Evolutionary conservation across 352 stramenopile genomes (phyloP), one percentile per base, ranked within the genome.

Genomic region (Pythium pectinolyticum): DNA sequence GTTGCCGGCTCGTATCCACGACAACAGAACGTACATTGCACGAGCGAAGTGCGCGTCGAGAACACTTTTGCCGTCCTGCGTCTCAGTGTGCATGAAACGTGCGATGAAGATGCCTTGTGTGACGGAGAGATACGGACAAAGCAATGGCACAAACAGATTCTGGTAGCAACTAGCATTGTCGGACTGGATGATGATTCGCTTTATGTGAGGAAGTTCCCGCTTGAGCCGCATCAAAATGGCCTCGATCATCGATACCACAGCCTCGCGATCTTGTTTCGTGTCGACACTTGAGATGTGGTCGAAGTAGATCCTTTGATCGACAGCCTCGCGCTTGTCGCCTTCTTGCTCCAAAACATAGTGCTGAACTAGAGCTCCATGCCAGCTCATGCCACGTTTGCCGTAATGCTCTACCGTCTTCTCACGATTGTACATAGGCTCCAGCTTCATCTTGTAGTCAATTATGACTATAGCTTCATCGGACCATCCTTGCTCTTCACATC

Each of bases 71-170:
- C 65, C 66, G 52, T 77, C 72, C 25, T 72, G 62, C 2, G 58
- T 72, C 30, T 75, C 68, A 1, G 67, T 71, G 19, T 72, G 67
- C 17, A 78, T 50, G n/a, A 71, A 66, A 15, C 67, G 50, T 2
- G 30, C 9, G 6, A 77, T 30, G 15, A 40, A 5, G 9, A 77
- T 50, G 3, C 22, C 46, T 41, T 71, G 52, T 10, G 37, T 43
- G 34, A n/a, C 22, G 8, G 46, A 51, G n/a, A 78, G 25, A 35
- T 61, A 61, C 1, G 64, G 60, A 19, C 73, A 19, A 10, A 72
- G 25, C 3, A 73, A 5, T 37, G 59, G 28, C 0, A 74, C 45
- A 11, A 34, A 52, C 20, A 52, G 7, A 25, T 55, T 55, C 30
- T 55, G 48, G 20, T 55, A 55, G 28, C 28, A 40, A 12, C 7